phyloP scores from a whole-genome alignment of 2,329 filamentous ascomycete species.

The Hymenoscyphus repandus region DNA sequence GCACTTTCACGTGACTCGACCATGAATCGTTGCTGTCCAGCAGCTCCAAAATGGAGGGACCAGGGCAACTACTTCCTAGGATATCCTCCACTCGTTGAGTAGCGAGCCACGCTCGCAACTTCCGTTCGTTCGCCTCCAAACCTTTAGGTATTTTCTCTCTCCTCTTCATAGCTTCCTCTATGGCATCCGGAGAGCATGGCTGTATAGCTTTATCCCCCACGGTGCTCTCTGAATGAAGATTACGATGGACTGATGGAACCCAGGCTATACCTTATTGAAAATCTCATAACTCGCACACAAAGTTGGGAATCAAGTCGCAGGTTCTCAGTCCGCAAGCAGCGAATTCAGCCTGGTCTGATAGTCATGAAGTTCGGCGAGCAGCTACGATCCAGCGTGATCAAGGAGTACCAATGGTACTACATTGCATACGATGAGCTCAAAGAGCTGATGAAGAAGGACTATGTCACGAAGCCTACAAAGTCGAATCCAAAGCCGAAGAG shows the following conservation, averaged over 20 bases:
- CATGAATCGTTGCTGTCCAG: too few species aligned
- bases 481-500: constrained; percentile 44
- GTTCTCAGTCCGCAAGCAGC: constrained; percentile 4
- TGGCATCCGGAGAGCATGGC: too few species aligned
- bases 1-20: too few species aligned
- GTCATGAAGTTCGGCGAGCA: constrained; percentile 91
- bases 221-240: too few species aligned
- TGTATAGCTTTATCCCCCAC: too few species aligned
- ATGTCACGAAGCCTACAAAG: constrained; percentile 44
- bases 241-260: neutral
- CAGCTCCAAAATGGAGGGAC: too few species aligned
- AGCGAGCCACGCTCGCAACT: too few species aligned
- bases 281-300: constrained; percentile 19
- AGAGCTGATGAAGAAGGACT: constrained; percentile 72
- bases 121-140: too few species aligned
- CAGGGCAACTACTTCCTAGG: too few species aligned
- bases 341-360: constrained; percentile 43
- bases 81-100: too few species aligned
- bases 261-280: constrained; percentile 24
- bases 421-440: constrained; percentile 97
- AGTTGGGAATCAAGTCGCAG: constrained; percentile 14
- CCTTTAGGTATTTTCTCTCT: too few species aligned
- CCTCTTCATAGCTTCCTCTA: too few species aligned
- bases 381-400: constrained; percentile 90
- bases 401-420: constrained; percentile 97